Base-by-base conservation (phyloP, 2,329 filamentous ascomycete species). In the Gliomastix tumulicola region DNA sequence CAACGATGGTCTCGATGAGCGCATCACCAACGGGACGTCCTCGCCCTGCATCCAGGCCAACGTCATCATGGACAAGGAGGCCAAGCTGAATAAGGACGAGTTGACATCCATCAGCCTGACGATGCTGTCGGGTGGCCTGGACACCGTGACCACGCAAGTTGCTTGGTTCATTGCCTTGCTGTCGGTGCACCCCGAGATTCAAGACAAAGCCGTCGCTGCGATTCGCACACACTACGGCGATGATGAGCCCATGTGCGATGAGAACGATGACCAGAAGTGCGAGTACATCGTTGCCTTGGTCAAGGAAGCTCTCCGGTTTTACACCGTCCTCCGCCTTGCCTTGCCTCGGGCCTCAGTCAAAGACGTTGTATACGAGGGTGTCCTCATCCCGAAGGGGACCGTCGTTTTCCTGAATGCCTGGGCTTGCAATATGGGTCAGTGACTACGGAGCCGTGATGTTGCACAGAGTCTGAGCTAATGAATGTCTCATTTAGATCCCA, bases 21-120 rank as follows among this genome's bases (percentile, higher is more conserved):
- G 74, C 1, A 81, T 83, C 60, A 68, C 66, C 34, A 72, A 74
- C 31, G 76, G 76, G 0, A 76, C 63, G 0, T 68, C 82, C 49
- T 69, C 71, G 44, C 76, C 78, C 1, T 83, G 79, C 48, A 83
- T 83, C 30, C 78, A 82, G 42, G 77, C 76, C 5, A 83, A 82
- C 42, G 70, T 82, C 21, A 80, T 82, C 41, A 58, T 72, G 32
- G 78, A 82, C 44, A 69, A 75, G 44, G 78, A 82, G 25, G 71
- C 76, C 0, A 76, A 73, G 42, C 57, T 83, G 13, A 79, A 74
- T 55, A 66, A 68, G 27, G 76, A 74, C 34, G 79, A 84, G 44
- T 63, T 83, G 23, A 80, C 69, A 0, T 78, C 73, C 0, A 83
- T 83, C 46, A 79, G 74, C 42, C 54, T 84, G 42, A 83, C 79